A percentile compares a stretch with the other conserved stretches of the same genome.
phyloP scores from a whole-genome alignment of 192 early-diverging fungal genomes.

The Dimargaris verticillata region DNA sequence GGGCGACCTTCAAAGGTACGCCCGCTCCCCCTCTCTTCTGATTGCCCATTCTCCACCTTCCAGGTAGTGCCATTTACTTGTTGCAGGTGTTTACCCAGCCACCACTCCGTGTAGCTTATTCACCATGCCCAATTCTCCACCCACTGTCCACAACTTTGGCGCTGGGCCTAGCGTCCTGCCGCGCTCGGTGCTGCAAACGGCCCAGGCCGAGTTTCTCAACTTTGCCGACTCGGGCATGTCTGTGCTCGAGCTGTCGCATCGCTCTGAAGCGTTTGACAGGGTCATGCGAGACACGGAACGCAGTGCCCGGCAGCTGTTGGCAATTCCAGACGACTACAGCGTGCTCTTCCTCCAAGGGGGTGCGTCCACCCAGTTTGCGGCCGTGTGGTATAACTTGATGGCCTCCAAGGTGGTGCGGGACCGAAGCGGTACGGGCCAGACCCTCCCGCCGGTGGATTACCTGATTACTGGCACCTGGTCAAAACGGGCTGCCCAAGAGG shows the following conservation, averaged over 20 bases:
- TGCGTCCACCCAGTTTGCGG: slow-evolving; percentile 81
- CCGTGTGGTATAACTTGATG: slow-evolving; percentile 77
- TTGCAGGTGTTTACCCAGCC: too few relatives aligned
- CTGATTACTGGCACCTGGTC: slow-evolving; percentile 86
- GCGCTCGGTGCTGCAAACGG: slow-evolving; percentile 56
- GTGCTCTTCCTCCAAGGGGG: slow-evolving; percentile 94
- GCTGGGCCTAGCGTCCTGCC: slow-evolving; percentile 91
- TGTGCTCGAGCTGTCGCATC: slow-evolving; percentile 91
- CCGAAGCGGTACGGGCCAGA: slow-evolving; percentile 6
- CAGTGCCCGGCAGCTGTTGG: slow-evolving; percentile 49
- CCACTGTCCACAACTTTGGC: slow-evolving; percentile 56
- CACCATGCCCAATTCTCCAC: too few relatives aligned
- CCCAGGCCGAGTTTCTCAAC: slow-evolving; percentile 69
- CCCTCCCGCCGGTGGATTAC: slow-evolving; percentile 60
- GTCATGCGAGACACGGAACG: slow-evolving; percentile 59
- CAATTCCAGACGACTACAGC: slow-evolving; percentile 79
- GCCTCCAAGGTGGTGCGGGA: slow-evolving; percentile 33
- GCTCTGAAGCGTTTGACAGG: slow-evolving; percentile 62
- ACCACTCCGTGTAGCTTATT: too few relatives aligned
- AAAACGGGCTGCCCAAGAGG: slow-evolving; percentile 70
- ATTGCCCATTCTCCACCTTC: too few relatives aligned
- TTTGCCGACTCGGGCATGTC: slow-evolving; percentile 74
- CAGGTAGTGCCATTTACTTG: too few relatives aligned
- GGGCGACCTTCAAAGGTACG: too few relatives aligned
- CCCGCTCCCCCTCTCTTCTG: too few relatives aligned